phyloP scores from a whole-genome alignment of 768 basidiomycete species.

The Lactarius quietus region DNA sequence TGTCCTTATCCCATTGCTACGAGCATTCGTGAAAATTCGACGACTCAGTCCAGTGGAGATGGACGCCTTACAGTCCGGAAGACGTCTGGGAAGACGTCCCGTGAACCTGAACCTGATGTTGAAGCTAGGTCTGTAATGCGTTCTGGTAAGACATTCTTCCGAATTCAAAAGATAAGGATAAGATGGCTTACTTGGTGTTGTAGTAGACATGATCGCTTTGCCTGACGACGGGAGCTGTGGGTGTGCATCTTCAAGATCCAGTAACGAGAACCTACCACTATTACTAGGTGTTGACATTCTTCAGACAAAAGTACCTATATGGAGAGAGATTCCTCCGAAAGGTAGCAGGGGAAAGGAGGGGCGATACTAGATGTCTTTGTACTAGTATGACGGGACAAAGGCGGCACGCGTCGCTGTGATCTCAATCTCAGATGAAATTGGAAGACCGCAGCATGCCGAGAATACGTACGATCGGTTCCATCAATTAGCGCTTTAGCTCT shows the following conservation, averaged over 20 bases:
- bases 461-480: not conserved
- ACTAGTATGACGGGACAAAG: not conserved
- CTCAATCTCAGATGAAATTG: not conserved
- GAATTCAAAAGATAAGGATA: not conserved
- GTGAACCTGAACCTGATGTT: not conserved
- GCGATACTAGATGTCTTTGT: not conserved
- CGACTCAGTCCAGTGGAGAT: not conserved
- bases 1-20: not conserved
- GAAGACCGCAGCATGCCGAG: not conserved
- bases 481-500: not conserved
- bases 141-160: not conserved
- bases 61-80: not conserved
- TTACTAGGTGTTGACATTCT: constrained; percentile 2
- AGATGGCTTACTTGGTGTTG: not conserved
- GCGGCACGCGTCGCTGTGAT: not conserved
- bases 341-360: not conserved
- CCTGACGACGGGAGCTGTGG: not conserved
- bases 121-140: constrained; percentile 2
- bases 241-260: not conserved
- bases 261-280: not conserved
- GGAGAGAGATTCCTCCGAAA: too few relatives aligned
- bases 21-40: not conserved
- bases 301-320: not conserved
- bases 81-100: not conserved
- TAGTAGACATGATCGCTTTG: not conserved